A percentile compares a stretch with the other conserved stretches of the same genome.
These are phyloP conservation scores for Oryza rufipogon DNA, from an alignment of 176 grass and related monocot species.

Conservation along the genomic window DNA sequence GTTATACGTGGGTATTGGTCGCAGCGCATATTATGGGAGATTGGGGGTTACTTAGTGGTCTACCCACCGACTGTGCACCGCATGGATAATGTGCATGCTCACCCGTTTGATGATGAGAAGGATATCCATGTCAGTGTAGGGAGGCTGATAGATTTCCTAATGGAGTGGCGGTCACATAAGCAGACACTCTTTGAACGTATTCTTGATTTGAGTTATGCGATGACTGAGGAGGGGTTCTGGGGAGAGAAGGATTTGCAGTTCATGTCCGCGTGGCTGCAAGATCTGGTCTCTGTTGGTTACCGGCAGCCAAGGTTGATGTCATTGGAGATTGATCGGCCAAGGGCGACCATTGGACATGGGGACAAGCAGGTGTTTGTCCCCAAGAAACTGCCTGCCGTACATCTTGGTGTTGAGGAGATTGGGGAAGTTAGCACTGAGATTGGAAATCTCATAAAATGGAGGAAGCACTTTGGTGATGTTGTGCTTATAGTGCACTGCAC, in stretches of 20 bases:
- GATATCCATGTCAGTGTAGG: conserved; percentile 92
- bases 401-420: conserved; percentile 87
- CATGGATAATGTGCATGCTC: conserved; percentile 55
- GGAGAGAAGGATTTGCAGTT: conserved; percentile 69
- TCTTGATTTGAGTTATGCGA: conserved; percentile 78
- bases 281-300: conserved; percentile 75
- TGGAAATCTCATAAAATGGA: conserved; percentile 91
- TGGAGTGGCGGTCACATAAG: conserved; percentile 76
- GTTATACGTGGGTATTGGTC: conserved; percentile 90
- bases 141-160: conserved; percentile 75
- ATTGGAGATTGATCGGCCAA: conserved; percentile 67
- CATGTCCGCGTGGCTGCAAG: conserved; percentile 80
- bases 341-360: conserved; percentile 79
- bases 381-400: conserved; percentile 74
- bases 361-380: conserved; percentile 72
- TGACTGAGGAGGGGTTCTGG: conserved; percentile 90
- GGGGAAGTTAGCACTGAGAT: conserved; percentile 80
- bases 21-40: conserved; percentile 88
- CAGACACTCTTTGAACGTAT: conserved; percentile 77
- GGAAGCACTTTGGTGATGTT: conserved; percentile 86
- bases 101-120: conserved; percentile 80
- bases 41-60: conserved; percentile 72
- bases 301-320: conserved; percentile 83
- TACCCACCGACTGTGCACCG: conserved; percentile 82
- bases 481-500: conserved; percentile 76